Percentiles rank a stretch among this genome's conserved stretches.
Conservation (phyloP, 2,329 filamentous ascomycete species). For the Akanthomyces dipterigenus region DNA sequence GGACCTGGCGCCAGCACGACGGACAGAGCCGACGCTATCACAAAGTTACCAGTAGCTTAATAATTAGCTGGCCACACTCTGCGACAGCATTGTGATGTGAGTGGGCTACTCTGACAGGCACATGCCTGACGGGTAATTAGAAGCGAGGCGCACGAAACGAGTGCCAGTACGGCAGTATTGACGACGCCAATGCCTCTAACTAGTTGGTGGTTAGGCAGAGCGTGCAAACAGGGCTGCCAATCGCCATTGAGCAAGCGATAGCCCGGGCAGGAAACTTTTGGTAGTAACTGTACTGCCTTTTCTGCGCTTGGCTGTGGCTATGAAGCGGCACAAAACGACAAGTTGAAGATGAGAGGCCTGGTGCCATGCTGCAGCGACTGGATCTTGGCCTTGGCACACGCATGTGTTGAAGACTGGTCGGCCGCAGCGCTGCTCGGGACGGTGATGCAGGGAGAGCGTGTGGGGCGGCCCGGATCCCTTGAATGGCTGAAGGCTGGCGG, state of each 20-base stretch:
- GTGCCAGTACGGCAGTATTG: not conserved
- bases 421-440: not conserved
- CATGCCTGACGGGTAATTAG: conserved; percentile 1
- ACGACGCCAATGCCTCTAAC: not conserved
- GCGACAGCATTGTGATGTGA: conserved; percentile 1
- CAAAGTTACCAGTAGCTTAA: not conserved
- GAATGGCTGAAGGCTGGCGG: not conserved
- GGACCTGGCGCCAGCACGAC: not conserved
- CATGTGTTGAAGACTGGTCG: not conserved
- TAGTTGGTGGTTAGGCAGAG: not conserved
- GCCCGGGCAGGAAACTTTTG: not conserved
- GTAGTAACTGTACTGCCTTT: not conserved
- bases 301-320: not conserved
- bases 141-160: conserved; percentile 3
- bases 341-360: not conserved
- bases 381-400: not conserved
- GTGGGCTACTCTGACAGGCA: conserved; percentile 3
- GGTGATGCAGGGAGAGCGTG: not conserved
- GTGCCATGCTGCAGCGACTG: not conserved
- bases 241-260: not conserved
- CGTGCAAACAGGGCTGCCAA: not conserved
- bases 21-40: not conserved
- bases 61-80: not conserved
- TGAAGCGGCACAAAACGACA: not conserved
- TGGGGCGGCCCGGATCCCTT: not conserved